Base-by-base conservation (phyloP, 148 eudicot genomes). In the Vaccinium darrowii region DNA sequence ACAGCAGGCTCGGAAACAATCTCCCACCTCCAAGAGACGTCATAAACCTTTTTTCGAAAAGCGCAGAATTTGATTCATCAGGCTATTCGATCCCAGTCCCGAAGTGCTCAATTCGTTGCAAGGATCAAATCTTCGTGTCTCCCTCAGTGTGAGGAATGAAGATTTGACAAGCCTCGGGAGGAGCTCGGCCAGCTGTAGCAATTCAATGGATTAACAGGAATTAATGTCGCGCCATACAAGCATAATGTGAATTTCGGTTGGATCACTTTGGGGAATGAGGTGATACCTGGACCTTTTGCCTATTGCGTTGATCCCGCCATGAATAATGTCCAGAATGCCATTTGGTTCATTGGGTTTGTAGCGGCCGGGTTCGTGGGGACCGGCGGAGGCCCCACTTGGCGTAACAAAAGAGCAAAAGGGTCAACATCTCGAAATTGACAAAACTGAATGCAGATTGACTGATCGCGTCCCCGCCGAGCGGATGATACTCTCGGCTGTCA, bases 71-170 rank as follows among this genome's bases (percentile, higher is more conserved):
- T n/a, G 36, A 73, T 73, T 49, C 49, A 49, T 73, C 50, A 73
- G 76, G 21, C 21, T 73, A 2, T 73, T 5, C 11, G 76, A 73
- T 15, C 76, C 76, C 49, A 73, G 76, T 10, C 76, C 76, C 3
- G 19, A 73, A 23, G 76, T 73, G 19, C 76, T 73, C 10, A 5
- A 73, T 6, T 23, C 76, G 33, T 16, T 73, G 49, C 49, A 10
- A 73, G 76, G 76, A 33, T 73, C 76, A 15, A 36, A 73, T 16
- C 76, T 73, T 18, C 76, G 76, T 5, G 43, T 71, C 76, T 71
- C 76, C 43, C 19, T 71, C 47, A 51, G 76, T 19, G 49, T 16
- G 16, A 33, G 76, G 33, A 73, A 73, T 9, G n/a, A 16, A 73
- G 76, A 73, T 15, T 16, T 73, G 33, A 49, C 49, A 1, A 73